These are phyloP conservation scores for Leishmania major DNA, from an alignment of 208 protist genomes.

Conservation along the genomic window DNA sequence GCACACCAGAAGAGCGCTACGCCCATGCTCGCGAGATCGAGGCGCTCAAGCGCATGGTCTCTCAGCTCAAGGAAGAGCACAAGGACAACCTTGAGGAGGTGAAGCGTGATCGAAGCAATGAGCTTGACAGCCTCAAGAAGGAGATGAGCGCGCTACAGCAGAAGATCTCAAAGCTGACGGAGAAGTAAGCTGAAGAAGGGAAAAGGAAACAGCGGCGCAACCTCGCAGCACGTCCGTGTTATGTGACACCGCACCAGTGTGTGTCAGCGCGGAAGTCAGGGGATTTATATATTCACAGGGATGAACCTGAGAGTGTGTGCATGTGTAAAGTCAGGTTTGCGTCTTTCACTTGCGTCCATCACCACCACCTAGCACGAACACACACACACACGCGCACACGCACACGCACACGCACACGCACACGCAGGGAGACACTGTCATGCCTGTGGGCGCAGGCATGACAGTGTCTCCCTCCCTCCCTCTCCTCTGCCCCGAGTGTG, in stretches of 20 bases:
- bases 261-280: background rate
- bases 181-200: background rate
- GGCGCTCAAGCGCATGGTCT: constrained; percentile 55
- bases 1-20: constrained; percentile 83
- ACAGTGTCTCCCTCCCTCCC: background rate
- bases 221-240: background rate
- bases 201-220: background rate
- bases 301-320: background rate
- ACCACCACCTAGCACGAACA: background rate
- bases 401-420: background rate
- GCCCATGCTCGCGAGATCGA: constrained; percentile 65
- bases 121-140: constrained; percentile 56
- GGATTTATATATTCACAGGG: background rate
- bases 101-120: constrained; percentile 38
- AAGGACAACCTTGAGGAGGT: constrained; percentile 46
- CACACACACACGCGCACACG: background rate
- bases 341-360: background rate
- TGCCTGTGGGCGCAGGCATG: background rate
- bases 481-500: background rate
- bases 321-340: background rate
- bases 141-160: constrained; percentile 50
- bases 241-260: background rate
- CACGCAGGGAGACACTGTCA: background rate
- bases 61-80: constrained; percentile 52
- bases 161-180: constrained; percentile 47